Percentiles rank a stretch among this genome's conserved stretches.
These are phyloP conservation scores for Arxiozyma slooffiae DNA, from an alignment of 1,139 yeast species.

Conservation along the genomic window DNA sequence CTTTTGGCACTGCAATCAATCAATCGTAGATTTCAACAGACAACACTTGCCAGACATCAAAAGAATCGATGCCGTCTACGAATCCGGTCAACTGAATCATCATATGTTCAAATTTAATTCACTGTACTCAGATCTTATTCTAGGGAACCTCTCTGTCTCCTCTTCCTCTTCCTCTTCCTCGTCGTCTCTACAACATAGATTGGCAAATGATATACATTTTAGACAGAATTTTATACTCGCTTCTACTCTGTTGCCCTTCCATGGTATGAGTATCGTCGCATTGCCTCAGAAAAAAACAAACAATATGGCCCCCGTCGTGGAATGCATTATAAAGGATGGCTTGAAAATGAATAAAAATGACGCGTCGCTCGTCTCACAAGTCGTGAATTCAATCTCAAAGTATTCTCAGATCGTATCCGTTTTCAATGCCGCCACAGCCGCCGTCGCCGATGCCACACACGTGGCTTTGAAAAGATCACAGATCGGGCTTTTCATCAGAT, in stretches of 20 bases:
- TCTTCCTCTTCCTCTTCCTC: too few species aligned
- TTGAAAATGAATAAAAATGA: conserved; percentile 54
- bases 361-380: conserved; percentile 41
- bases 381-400: conserved; percentile 29
- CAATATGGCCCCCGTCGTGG: conserved; percentile 19
- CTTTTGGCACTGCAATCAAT: conserved; percentile 24
- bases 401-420: conserved; percentile 26
- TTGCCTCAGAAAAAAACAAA: conserved; percentile 22
- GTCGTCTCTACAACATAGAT: conserved; percentile 7
- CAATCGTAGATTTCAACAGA: conserved; percentile 17
- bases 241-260: conserved; percentile 20
- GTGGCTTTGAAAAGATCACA: conserved; percentile 42
- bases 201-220: conserved; percentile 8
- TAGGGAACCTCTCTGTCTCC: too few species aligned
- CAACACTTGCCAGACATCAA: conserved; percentile 8
- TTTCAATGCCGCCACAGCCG: too few species aligned
- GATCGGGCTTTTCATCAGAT: conserved; percentile 51
- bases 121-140: conserved; percentile 8
- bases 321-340: conserved; percentile 53
- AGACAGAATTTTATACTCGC: conserved; percentile 19
- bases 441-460: too few species aligned
- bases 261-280: conserved; percentile 17
- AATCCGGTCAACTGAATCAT: conserved; percentile 12
- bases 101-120: conserved; percentile 14
- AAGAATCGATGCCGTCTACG: conserved; percentile 10